phyloP scores from a whole-genome alignment of 768 basidiomycete species.

The Psilocybe sp. region DNA sequence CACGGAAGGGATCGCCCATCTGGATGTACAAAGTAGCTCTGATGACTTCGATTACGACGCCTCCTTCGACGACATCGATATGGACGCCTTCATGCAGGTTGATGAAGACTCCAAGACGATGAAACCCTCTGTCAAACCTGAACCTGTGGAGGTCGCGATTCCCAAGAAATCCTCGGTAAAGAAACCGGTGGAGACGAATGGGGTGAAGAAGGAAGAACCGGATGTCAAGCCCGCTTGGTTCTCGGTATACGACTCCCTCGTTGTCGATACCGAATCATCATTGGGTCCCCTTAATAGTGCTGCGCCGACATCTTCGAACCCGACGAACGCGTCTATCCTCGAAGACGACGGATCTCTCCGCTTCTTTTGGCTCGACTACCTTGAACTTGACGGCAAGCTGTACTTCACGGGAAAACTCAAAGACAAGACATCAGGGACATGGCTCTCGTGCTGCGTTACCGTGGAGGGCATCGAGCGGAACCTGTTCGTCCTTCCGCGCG shows the following conservation, averaged over 20 bases:
- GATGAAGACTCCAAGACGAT: conserved; percentile 44
- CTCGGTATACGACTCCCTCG: conserved; percentile 70
- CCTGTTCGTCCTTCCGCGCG: conserved; percentile 83
- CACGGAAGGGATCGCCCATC: conserved; percentile 51
- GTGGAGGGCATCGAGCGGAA: conserved; percentile 87
- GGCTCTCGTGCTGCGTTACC: conserved; percentile 85
- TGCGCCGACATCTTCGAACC: conserved; percentile 30
- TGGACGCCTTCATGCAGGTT: conserved; percentile 60
- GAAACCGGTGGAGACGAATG: conserved; percentile 5
- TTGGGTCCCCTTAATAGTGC: conserved; percentile 44
- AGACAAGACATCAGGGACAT: conserved; percentile 65
- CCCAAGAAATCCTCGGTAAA: conserved; percentile 13
- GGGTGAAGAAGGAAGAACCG: conserved; percentile 39
- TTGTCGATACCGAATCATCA: conserved; percentile 57
- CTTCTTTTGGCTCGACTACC: conserved; percentile 97
- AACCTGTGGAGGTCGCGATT: conserved; percentile 25
- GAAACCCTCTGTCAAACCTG: conserved; percentile 31
- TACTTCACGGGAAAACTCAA: conserved; percentile 91
- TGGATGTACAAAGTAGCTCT: conserved; percentile 56
- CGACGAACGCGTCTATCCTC: conserved; percentile 52
- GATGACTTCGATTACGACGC: conserved; percentile 44
- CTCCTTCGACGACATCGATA: conserved; percentile 53
- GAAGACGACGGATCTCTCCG: conserved; percentile 82
- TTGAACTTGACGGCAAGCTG: conserved; percentile 81
- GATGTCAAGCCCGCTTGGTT: conserved; percentile 62